Percentiles rank a stretch among this genome's conserved stretches.
Conservation (phyloP, 345 rosid species). For the Populus euphratica region DNA sequence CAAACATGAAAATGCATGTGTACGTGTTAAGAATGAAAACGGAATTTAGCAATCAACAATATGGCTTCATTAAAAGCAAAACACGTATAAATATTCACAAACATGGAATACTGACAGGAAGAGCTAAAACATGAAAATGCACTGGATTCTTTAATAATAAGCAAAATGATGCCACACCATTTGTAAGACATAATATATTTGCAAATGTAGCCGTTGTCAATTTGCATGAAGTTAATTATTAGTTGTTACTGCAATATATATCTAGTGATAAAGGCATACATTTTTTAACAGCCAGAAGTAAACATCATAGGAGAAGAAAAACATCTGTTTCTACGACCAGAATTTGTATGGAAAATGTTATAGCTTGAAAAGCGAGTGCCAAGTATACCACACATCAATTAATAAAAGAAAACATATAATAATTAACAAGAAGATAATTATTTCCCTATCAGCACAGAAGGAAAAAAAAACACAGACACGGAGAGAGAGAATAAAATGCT, state of each 20-base stretch:
- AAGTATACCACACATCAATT: neutral
- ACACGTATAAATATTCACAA: neutral
- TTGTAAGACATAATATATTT: neutral
- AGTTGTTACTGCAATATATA: neutral
- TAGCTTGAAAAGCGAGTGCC: neutral
- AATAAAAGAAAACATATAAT: neutral
- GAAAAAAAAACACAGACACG: neutral
- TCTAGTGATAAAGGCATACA: neutral
- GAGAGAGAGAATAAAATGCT: neutral
- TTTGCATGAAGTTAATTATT: neutral
- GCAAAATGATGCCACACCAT: neutral
- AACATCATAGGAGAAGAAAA: neutral
- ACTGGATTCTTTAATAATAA: neutral
- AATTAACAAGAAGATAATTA: neutral
- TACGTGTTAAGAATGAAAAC: neutral
- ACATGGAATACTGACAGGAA: neutral
- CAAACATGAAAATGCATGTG: neutral
- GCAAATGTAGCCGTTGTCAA: neutral
- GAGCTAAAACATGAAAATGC: neutral
- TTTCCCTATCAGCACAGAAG: slow-evolving; percentile 7
- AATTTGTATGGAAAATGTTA: neutral
- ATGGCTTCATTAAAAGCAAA: neutral
- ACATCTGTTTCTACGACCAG: neutral
- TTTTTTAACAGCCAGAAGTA: neutral
- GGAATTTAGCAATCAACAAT: neutral